Percentiles rank a stretch among this genome's conserved stretches.
phyloP scores from a whole-genome alignment of 2,329 filamentous ascomycete genomes.

The Phaeosphaeria sp. region DNA sequence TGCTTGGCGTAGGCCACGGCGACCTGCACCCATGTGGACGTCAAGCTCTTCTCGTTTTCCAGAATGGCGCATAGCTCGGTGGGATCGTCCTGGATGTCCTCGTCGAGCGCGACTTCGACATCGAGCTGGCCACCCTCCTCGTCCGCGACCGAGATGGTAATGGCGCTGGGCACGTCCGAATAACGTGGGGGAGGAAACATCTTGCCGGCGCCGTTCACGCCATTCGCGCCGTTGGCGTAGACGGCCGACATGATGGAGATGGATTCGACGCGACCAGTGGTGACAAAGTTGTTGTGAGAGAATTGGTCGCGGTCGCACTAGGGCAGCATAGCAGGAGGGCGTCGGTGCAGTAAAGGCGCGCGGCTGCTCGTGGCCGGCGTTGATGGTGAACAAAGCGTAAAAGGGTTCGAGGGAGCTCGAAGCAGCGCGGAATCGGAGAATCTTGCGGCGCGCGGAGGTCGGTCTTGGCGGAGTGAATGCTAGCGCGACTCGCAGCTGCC shows the following conservation, averaged over 20 bases:
- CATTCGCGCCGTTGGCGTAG: conserved; percentile 57
- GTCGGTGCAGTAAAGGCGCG: conserved; percentile 15
- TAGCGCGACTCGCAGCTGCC: neutral
- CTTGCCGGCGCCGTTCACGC: conserved; percentile 54
- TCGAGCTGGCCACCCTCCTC: conserved; percentile 69
- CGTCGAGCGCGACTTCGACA: conserved; percentile 92
- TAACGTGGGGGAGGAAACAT: conserved; percentile 57
- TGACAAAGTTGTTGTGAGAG: neutral
- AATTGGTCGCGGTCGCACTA: conserved; percentile 14
- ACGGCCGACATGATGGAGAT: conserved; percentile 56
- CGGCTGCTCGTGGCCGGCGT: conserved; percentile 21
- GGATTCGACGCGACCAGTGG: conserved; percentile 18
- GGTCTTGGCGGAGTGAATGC: conserved; percentile 17
- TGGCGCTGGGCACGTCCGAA: conserved; percentile 66
- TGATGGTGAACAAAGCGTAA: conserved; percentile 24
- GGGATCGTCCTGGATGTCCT: conserved; percentile 83
- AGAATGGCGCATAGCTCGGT: conserved; percentile 94
- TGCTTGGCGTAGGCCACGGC: conserved; percentile 96
- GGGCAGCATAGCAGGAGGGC: conserved; percentile 26
- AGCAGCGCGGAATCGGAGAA: conserved; percentile 20
- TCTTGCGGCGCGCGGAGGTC: conserved; percentile 20
- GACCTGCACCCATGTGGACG: conserved; percentile 98
- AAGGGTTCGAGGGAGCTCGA: conserved; percentile 11
- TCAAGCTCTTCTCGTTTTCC: conserved; percentile 90
- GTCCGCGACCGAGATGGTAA: conserved; percentile 68